phyloP scores from a whole-genome alignment of 306 rosid genomes.

The Urtica urens region DNA sequence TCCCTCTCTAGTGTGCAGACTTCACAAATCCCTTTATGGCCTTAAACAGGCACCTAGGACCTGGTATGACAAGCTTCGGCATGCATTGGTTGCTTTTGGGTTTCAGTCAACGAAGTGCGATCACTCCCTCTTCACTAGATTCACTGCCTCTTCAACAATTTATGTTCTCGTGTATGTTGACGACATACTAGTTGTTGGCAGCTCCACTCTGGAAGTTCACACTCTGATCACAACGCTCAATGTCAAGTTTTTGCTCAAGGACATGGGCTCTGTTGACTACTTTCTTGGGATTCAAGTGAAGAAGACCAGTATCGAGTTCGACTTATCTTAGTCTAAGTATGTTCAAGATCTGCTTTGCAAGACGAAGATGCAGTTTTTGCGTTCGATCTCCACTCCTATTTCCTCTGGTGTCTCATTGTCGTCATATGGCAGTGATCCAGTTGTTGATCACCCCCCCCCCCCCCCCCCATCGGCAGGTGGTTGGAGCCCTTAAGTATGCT shows the following conservation, averaged over 20 bases:
- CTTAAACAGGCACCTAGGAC: constrained; percentile 1
- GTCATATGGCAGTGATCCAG: background rate
- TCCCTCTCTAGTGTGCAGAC: background rate
- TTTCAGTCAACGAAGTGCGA: background rate
- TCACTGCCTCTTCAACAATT: background rate
- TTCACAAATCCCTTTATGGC: background rate
- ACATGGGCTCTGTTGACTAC: background rate
- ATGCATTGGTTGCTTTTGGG: background rate
- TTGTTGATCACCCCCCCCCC: background rate
- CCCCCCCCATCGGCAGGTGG: background rate
- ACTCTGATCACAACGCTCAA: background rate
- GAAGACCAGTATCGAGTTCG: background rate
- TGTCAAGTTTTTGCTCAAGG: background rate
- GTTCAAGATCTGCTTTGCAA: background rate
- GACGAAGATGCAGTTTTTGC: background rate
- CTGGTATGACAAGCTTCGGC: background rate
- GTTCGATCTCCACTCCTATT: background rate
- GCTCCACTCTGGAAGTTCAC: background rate
- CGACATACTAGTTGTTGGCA: background rate
- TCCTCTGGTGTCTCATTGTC: background rate
- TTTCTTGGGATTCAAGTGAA: background rate
- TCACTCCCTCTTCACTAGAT: background rate
- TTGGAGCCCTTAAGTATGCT: background rate
- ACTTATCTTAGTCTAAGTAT: background rate
- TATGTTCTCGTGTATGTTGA: background rate